phyloP scores from a whole-genome alignment of 352 stramenopile genomes.

The Globisporangium irregulare region DNA sequence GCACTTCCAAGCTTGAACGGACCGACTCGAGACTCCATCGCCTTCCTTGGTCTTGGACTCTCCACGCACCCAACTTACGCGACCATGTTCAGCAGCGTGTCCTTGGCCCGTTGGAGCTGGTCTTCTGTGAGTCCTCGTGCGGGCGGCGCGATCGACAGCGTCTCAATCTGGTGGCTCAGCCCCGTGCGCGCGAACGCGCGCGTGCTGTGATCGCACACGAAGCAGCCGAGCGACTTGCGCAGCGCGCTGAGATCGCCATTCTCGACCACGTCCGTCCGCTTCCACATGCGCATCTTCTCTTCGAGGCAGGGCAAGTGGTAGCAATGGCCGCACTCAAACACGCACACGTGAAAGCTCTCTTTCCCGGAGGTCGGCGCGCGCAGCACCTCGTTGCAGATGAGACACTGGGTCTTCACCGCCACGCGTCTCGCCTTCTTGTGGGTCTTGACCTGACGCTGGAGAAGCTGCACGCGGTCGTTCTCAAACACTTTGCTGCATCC shows the following conservation, averaged over 20 bases:
- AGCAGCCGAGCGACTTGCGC: conserved; percentile 59
- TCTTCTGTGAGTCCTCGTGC: conserved; percentile 61
- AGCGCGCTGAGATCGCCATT: conserved; percentile 39
- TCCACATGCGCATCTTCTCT: conserved; percentile 88
- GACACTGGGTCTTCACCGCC: conserved; percentile 50
- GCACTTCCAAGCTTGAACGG: background rate
- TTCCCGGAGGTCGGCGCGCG: conserved; percentile 44
- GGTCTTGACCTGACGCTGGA: conserved; percentile 59
- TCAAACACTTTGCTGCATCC: conserved; percentile 79
- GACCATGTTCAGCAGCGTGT: conserved; percentile 39
- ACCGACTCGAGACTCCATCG: background rate
- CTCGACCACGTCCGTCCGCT: conserved; percentile 53
- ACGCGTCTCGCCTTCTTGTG: conserved; percentile 67
- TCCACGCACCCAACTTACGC: background rate
- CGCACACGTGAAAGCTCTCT: conserved; percentile 59
- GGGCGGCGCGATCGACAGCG: conserved; percentile 24
- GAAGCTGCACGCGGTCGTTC: conserved; percentile 65
- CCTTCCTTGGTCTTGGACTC: background rate
- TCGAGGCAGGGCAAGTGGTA: conserved; percentile 80
- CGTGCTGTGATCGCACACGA: conserved; percentile 81
- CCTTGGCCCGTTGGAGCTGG: conserved; percentile 73
- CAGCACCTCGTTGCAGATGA: conserved; percentile 62
- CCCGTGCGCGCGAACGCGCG: conserved; percentile 47
- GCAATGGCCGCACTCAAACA: conserved; percentile 82
- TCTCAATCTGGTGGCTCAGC: conserved; percentile 39